Evolutionary conservation across 805 yeast species (phyloP), one percentile per base, ranked within the genome.

Genomic region (Candida maltosa): DNA sequence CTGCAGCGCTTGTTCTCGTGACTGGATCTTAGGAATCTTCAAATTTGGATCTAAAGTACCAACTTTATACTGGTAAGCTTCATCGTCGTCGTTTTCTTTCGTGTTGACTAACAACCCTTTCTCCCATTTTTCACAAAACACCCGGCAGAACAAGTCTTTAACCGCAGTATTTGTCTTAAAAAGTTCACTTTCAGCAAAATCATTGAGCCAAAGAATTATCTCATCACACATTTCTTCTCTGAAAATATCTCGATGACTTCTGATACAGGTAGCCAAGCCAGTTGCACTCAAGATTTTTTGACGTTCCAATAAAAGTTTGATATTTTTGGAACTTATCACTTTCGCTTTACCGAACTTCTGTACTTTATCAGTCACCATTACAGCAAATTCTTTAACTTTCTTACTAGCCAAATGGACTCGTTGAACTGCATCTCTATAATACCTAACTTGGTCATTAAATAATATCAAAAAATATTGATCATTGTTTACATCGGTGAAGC

Each of bases 181-280:
- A 4, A 81, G 46, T 24, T 75, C 70, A 8, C 83, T 70, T 30
- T 68, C 69, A 0, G 82, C 64, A 18, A 87, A 55, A 26, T 78
- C 82, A 18, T 61, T 54, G 4, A 87, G 51, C 88, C 93, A 83
- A n/a, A 54, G 47, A 5, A 84, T 52, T 14, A 87, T 76, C 41
- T 81, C 87, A 27, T 75, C 80, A 45, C 83, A 80, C 85, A 84
- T 79, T 38, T 83, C 89, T 51, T 87, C 95, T 34, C 93, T 65
- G 51, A 85, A 82, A 5, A 75, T 62, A 49, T 87, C 95, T 38
- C 88, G 63, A 12, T 76, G 67, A 34, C 80, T 75, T 37, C 87
- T 62, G 11, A 87, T 79, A 31, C 85, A 73, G 1, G 82, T 71
- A 2, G 81, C 73, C 14, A 85, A 62, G 0, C 88, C 88, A 0